Evolutionary conservation across 306 rosid species (phyloP).

Genomic region (Trifolium fragiferum): DNA sequence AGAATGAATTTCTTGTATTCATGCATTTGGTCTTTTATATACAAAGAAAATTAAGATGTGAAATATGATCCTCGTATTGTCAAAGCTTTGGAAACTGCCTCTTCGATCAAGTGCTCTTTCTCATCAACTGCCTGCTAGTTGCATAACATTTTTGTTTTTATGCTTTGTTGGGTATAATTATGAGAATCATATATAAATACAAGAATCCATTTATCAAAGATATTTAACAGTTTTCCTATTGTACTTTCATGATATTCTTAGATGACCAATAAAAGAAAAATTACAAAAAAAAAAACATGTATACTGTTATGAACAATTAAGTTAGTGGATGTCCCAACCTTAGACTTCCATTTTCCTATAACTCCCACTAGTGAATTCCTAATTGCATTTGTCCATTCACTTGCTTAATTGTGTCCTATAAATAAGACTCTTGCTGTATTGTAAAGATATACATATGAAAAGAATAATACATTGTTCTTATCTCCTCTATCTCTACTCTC

Average conservation of each 20-base stretch:
- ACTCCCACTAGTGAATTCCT: no score
- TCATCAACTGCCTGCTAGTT: constrained; percentile 40
- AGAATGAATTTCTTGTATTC: constrained; percentile 38
- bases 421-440: no score
- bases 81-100: constrained; percentile 34
- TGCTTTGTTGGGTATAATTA: constrained; percentile 37
- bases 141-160: constrained; percentile 42
- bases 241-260: constrained; percentile 10
- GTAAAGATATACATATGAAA: no score
- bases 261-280: constrained; percentile 24
- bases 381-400: no score
- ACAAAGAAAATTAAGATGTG: constrained; percentile 31
- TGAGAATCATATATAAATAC: background rate
- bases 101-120: constrained; percentile 50
- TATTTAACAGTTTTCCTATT: constrained; percentile 3
- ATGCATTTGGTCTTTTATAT: constrained; percentile 30
- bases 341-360: no score
- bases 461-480: no score
- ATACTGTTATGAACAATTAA: no score
- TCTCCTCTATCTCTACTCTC: no score
- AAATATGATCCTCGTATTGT: constrained; percentile 41
- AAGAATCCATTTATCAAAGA: background rate
- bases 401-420: no score
- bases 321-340: no score
- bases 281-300: constrained; percentile 32